A percentile compares a stretch with the other conserved stretches of the same genome.
Evolutionary conservation across 768 basidiomycete genomes (phyloP).

Genomic region (Mycena sanguinolenta): DNA sequence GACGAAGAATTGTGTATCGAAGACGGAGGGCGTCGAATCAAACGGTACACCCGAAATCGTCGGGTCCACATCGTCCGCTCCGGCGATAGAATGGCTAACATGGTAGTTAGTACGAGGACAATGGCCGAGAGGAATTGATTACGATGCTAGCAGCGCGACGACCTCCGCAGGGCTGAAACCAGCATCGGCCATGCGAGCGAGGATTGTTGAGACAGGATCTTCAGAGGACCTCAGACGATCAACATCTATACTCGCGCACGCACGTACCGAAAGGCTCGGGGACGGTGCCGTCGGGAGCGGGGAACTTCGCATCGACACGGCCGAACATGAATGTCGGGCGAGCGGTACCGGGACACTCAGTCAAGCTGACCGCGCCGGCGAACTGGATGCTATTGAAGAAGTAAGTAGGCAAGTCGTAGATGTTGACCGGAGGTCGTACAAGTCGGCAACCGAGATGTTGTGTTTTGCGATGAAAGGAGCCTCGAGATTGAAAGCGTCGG

Average conservation of each 20-base stretch:
- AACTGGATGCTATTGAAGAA: constrained; percentile 48
- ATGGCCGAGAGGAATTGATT: neutral
- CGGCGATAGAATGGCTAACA: constrained; percentile 38
- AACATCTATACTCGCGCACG: no score
- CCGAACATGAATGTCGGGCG: constrained; percentile 47
- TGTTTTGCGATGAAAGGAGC: constrained; percentile 43
- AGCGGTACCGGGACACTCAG: constrained; percentile 37
- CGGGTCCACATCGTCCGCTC: constrained; percentile 41
- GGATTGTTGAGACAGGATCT: constrained; percentile 37
- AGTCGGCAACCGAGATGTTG: constrained; percentile 50
- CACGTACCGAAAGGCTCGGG: constrained; percentile 33
- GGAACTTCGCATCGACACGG: constrained; percentile 34
- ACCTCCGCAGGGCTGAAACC: constrained; percentile 24
- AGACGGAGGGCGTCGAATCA: constrained; percentile 48
- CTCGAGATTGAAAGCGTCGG: constrained; percentile 48
- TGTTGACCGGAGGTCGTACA: constrained; percentile 40
- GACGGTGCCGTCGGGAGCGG: constrained; percentile 36
- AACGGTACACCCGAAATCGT: constrained; percentile 39
- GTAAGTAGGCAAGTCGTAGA: neutral
- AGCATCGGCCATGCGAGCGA: constrained; percentile 31
- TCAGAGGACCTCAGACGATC: neutral
- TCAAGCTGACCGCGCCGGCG: neutral
- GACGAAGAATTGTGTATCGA: constrained; percentile 51
- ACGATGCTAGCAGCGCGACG: constrained; percentile 42
- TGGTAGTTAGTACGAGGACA: neutral